Evolutionary conservation across 2,329 filamentous ascomycete species (phyloP).

Genomic region (Cadophora gregata): DNA sequence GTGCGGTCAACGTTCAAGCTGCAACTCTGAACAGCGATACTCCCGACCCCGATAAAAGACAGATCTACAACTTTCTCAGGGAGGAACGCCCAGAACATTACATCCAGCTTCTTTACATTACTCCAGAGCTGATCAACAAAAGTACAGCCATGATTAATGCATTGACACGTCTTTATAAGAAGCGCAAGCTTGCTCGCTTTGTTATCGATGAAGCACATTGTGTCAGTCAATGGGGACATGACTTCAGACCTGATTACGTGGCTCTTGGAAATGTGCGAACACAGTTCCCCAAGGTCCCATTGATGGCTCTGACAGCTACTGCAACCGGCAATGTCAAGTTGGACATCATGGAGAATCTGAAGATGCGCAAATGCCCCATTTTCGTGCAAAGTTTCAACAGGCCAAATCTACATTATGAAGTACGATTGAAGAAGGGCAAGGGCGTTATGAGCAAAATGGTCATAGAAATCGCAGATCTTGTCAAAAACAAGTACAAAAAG

Average conservation of each 20-base stretch:
- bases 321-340: constrained; percentile 91
- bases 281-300: constrained; percentile 78
- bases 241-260: constrained; percentile 97
- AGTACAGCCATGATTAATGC: constrained; percentile 71
- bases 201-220: constrained; percentile 99
- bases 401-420: constrained; percentile 91
- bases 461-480: constrained; percentile 65
- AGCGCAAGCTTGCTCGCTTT: constrained; percentile 79
- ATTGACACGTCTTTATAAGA: constrained; percentile 71
- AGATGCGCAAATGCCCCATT: constrained; percentile 74
- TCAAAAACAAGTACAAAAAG: constrained; percentile 69
- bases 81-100: constrained; percentile 72
- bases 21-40: constrained; percentile 83
- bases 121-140: constrained; percentile 94
- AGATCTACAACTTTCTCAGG: constrained; percentile 70
- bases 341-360: constrained; percentile 91
- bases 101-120: constrained; percentile 90
- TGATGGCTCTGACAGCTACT: constrained; percentile 95
- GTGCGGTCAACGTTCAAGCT: constrained; percentile 76
- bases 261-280: constrained; percentile 75
- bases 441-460: constrained; percentile 58
- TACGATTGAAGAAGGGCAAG: constrained; percentile 72
- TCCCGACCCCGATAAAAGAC: constrained; percentile 62
- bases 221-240: constrained; percentile 98
- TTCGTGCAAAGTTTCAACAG: constrained; percentile 96